Percentiles rank a stretch among this genome's conserved stretches.
These are phyloP conservation scores for Penicillium soppii DNA, from an alignment of 495 filamentous ascomycete genomes.

Conservation along the genomic window DNA sequence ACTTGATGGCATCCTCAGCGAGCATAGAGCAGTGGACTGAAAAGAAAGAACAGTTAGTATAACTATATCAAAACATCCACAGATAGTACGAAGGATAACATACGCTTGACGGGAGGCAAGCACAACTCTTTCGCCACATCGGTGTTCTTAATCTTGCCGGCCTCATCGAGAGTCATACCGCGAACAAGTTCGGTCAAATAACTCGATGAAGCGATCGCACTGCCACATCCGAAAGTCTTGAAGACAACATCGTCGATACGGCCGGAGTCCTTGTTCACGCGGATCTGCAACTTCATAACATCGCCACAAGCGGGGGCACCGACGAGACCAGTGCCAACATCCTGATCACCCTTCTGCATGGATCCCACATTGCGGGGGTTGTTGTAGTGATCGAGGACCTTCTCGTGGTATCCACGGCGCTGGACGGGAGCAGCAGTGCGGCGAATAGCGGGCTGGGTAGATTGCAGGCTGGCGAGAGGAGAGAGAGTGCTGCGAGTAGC, in stretches of 20 bases:
- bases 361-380: slow-evolving; percentile 92
- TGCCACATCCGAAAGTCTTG: slow-evolving; percentile 98
- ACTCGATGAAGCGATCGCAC: slow-evolving; percentile 85
- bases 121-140: slow-evolving; percentile 98
- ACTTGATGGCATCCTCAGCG: slow-evolving; percentile 98
- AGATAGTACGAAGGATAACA: too few species aligned
- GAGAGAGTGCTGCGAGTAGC: slow-evolving; percentile 45
- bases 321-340: slow-evolving; percentile 96
- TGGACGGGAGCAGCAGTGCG: slow-evolving; percentile 28
- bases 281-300: slow-evolving; percentile 99
- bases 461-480: slow-evolving; percentile 32
- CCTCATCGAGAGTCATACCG: slow-evolving; percentile 95
- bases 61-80: too few species aligned
- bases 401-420: slow-evolving; percentile 60
- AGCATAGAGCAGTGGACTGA: slow-evolving; percentile 99
- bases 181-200: slow-evolving; percentile 91
- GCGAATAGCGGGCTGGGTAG: slow-evolving; percentile 34
- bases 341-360: slow-evolving; percentile 77
- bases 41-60: slow-evolving; percentile 12
- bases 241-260: slow-evolving; percentile 94
- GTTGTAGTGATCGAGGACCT: slow-evolving; percentile 92
- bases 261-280: slow-evolving; percentile 84
- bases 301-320: slow-evolving; percentile 89
- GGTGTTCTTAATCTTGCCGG: slow-evolving; percentile 87
- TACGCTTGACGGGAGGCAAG: slow-evolving; percentile 92